Evolutionary conservation across 257 asterid genomes (phyloP).

Genomic region (Solanum ossicruentum): DNA sequence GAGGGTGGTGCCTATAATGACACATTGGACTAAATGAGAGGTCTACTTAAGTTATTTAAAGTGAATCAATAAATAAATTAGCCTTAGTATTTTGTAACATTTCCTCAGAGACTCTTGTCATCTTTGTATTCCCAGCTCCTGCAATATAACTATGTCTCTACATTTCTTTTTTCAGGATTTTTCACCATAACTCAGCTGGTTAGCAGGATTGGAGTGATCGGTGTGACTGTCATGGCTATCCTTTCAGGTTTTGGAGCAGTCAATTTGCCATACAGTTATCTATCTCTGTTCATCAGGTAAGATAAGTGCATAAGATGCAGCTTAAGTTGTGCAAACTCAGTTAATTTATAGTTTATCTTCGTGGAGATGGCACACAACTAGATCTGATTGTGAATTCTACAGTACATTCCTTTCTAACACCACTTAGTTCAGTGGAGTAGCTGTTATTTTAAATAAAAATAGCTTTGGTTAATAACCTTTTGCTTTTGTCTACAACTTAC

Average conservation of each 20-base stretch:
- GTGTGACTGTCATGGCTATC: conserved; percentile 94
- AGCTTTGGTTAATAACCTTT: background rate
- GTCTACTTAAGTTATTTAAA: background rate
- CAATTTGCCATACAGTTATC: conserved; percentile 90
- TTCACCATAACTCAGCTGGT: conserved; percentile 94
- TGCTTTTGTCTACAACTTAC: background rate
- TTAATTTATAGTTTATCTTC: background rate
- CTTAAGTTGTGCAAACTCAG: conserved; percentile 1
- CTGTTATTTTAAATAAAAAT: background rate
- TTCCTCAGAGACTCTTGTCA: background rate
- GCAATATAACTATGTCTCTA: background rate
- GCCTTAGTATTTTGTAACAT: background rate
- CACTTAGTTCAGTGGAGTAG: background rate
- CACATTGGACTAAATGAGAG: background rate
- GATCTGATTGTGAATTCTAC: background rate
- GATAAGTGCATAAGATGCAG: conserved; percentile 2
- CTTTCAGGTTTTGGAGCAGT: conserved; percentile 99
- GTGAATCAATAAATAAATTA: background rate
- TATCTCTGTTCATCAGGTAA: conserved; percentile 94
- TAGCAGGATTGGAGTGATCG: conserved; percentile 97
- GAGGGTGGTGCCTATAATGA: background rate
- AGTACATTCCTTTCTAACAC: background rate
- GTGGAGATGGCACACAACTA: background rate
- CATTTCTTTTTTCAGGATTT: conserved; percentile 44
- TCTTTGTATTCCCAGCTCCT: background rate